A percentile compares a stretch with the other conserved stretches of the same genome.
phyloP scores from a whole-genome alignment of 2,329 filamentous ascomycete genomes.

The Huntiella savannae region DNA sequence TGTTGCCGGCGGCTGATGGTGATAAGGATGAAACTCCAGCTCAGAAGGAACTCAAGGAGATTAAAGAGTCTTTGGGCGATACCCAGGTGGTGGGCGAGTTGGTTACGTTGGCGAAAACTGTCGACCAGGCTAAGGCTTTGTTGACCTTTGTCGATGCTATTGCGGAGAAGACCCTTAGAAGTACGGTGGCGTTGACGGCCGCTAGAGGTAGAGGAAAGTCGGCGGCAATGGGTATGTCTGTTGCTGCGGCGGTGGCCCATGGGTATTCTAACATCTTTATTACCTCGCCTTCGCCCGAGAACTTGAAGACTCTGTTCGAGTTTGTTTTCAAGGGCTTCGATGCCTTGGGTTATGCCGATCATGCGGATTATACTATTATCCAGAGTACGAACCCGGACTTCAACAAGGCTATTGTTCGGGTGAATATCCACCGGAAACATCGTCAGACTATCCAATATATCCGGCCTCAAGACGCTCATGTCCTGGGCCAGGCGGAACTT shows the following conservation, averaged over 20 bases:
- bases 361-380: conserved; percentile 93
- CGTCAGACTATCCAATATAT: conserved; percentile 98
- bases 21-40: conserved; percentile 55
- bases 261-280: conserved; percentile 99
- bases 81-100: conserved; percentile 72
- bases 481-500: conserved; percentile 83
- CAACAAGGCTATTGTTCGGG: conserved; percentile 94
- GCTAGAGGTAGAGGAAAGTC: conserved; percentile 93
- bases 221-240: conserved; percentile 80
- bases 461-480: conserved; percentile 85
- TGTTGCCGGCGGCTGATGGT: conserved; percentile 55
- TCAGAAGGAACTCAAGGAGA: conserved; percentile 57
- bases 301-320: conserved; percentile 94
- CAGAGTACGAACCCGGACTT: conserved; percentile 97
- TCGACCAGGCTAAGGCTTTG: conserved; percentile 93
- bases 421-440: conserved; percentile 88
- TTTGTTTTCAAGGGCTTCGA: conserved; percentile 98
- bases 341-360: conserved; percentile 79
- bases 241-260: conserved; percentile 84
- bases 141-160: conserved; percentile 93
- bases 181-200: conserved; percentile 83
- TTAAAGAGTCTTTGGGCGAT: conserved; percentile 76
- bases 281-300: conserved; percentile 91
- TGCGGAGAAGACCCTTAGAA: conserved; percentile 82
- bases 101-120: conserved; percentile 68